Base-by-base conservation (phyloP, 306 rosid genomes). In the Chamaecrista fasciculata region DNA sequence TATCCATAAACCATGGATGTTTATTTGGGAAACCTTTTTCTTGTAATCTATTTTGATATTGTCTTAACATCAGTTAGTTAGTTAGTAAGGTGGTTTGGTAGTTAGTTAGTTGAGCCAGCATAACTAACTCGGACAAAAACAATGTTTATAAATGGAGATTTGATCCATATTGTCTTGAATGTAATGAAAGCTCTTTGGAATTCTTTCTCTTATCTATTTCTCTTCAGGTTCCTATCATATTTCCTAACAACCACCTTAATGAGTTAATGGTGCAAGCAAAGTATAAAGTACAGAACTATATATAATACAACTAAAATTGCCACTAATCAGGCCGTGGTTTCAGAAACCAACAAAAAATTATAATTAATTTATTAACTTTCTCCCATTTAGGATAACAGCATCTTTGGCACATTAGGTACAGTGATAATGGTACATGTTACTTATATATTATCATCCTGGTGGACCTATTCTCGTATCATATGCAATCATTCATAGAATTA, bases 401-500 rank as follows among this genome's bases (percentile, higher is more conserved):
- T 3, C 42, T 29, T n/a, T 1, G 16, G 47, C 3, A 42, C 16
- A 12, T 12, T 8, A 42, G 16, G 3, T 39, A 39, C 44, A 9
- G 44, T 47, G 31, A 43, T 59, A 8, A 72, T 48, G 31, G 42
- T 61, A 34, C 31, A 62, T 37, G 53, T 62, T 37, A 69, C 20
- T n/a, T n/a, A n/a, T 28, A 28, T 2, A 2, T 43, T 11, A 8
- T 56, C 66, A 28, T 39, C 20, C 57, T 19, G n/a, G 67, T 56
- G 58, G 36, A 16, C 47, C 75, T 23, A 26, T 14, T 28, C 51
- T 55, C 55, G 21, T 21, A 19, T 19, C 21, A 49, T 43, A 16
- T 29, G 62, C 48, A 63, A 70, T 55, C 62, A 53, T 62, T 76
- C 61, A 63, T 7, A 24, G 46, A 36, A 53, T 10, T 26, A 53